Evolutionary conservation across 768 basidiomycete genomes (phyloP), one percentile per base, ranked within the genome.

Genomic region (Asterophora lycoperdoides): DNA sequence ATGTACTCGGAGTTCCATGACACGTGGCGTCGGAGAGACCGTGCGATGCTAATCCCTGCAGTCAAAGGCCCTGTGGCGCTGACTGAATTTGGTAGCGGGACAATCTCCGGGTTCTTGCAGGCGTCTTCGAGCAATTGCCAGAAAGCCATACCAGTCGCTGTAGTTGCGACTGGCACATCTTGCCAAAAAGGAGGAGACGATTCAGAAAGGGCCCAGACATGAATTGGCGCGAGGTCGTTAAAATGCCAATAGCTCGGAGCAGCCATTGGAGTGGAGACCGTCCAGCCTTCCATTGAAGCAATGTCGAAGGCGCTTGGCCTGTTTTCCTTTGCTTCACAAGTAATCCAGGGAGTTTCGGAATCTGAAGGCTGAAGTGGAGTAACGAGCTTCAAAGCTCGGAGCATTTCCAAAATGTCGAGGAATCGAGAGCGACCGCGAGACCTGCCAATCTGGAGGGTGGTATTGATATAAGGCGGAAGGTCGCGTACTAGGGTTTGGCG

Each of bases 221-320:
- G 73, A 6, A 90, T 56, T 0, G 86, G 78, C 2, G 78, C 83
- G 8, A 58, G 56, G 11, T 69, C 62, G 41, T 76, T 75, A 56
- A 90, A 79, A 32, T 74, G 67, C 83, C 86, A 91, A 64, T 83
- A 86, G 1, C 60, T 59, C 0, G 86, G 84, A 0, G 79, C 77
- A n/a, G 66, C 54, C 45, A 67, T 62, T 7, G 77, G 71, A 13
- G 69, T 71, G 35, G 67, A 72, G 26, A 65, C 56, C 20, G 70
- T 73, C 72, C 77, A 77, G 10, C 67, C 72, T 15, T 75, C 72
- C 19, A 66, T 54, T 1, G 71, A 59, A 15, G 70, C 67, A n/a
- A 64, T 52, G 26, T 77, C 75, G 51, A 81, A 83, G 5, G 71
- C 55, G 2, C 65, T 67, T 17, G 79, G 75, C 54, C 77, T 70